Conservation (phyloP, 441 rosid genomes). For the Codiaeum variegatum region DNA sequence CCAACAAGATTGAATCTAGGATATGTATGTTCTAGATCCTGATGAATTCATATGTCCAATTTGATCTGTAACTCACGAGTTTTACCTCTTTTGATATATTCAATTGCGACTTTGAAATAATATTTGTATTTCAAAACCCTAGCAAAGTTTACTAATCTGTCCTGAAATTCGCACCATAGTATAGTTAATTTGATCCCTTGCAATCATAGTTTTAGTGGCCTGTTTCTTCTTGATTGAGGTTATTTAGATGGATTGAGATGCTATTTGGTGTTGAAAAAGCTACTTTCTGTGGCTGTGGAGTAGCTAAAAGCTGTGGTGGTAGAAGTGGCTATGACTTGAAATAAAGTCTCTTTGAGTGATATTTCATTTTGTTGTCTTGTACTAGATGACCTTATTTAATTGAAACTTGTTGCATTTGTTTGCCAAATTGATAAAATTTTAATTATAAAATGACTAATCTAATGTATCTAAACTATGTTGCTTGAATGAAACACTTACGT, state of each 20-base stretch:
- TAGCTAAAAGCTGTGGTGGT: not conserved
- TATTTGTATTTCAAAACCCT: not conserved
- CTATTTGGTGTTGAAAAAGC: not conserved
- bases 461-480: too few species aligned
- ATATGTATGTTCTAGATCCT: not conserved
- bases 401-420: too few species aligned
- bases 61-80: not conserved
- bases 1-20: not conserved
- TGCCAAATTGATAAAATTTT: too few species aligned
- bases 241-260: not conserved
- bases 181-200: not conserved
- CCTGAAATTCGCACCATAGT: not conserved
- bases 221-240: not conserved
- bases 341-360: too few species aligned
- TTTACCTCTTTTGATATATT: not conserved
- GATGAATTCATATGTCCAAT: not conserved
- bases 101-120: not conserved
- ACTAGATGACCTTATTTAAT: too few species aligned
- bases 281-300: not conserved
- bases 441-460: too few species aligned
- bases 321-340: too few species aligned
- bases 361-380: too few species aligned
- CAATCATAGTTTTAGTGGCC: not conserved
- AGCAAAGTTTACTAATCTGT: not conserved
- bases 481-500: too few species aligned